Evolutionary conservation across 208 protist species (phyloP).

Genomic region (Novymonas esmeraldas): DNA sequence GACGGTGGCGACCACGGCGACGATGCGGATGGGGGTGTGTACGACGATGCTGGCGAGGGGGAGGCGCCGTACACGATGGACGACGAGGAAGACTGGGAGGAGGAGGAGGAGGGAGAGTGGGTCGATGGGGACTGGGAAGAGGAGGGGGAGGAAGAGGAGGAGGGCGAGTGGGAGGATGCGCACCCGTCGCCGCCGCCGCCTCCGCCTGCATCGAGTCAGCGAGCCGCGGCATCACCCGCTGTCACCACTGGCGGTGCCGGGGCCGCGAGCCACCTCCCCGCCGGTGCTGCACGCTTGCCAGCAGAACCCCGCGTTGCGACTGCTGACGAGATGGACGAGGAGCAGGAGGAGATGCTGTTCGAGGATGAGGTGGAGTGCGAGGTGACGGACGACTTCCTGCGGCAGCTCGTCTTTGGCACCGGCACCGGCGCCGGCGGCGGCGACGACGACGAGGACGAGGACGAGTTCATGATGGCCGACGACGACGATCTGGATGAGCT

Average conservation of each 20-base stretch:
- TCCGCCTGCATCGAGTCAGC: background rate
- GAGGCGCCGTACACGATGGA: conserved; percentile 6
- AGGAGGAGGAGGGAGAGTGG: conserved; percentile 28
- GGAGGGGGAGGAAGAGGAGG: conserved; percentile 9
- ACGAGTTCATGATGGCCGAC: conserved; percentile 19
- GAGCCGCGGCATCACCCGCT: background rate
- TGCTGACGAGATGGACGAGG: conserved; percentile 12
- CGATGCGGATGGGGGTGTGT: conserved; percentile 12
- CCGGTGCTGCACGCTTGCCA: background rate
- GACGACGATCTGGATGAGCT: conserved; percentile 26
- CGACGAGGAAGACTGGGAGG: conserved; percentile 27
- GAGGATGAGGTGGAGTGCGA: conserved; percentile 84
- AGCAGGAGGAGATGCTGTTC: conserved; percentile 77
- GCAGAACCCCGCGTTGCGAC: background rate
- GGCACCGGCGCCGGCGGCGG: conserved; percentile 20
- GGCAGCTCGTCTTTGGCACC: conserved; percentile 70
- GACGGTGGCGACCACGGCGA: conserved; percentile 18
- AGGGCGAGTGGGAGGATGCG: too few species aligned
- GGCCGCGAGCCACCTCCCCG: background rate
- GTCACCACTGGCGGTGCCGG: conserved; percentile 7
- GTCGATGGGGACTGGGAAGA: conserved; percentile 22
- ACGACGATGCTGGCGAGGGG: conserved; percentile 21
- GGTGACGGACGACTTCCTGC: conserved; percentile 85
- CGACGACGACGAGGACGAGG: conserved; percentile 24
- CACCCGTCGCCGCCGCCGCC: background rate